Base-by-base conservation (phyloP, 176 grass and related monocot genomes). In the Leersia perrieri region DNA sequence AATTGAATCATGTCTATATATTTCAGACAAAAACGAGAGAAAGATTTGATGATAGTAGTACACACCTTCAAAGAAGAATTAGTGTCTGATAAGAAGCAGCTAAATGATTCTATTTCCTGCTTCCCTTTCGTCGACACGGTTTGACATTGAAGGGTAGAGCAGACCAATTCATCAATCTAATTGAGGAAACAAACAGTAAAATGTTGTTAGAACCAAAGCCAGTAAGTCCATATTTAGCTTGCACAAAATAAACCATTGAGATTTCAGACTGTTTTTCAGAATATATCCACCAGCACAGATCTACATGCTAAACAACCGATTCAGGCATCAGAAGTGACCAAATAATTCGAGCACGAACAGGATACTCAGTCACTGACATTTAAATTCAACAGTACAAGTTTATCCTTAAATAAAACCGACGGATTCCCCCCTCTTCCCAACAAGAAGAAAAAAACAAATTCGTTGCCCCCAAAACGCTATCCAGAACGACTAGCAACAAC, bases 41-140 rank as follows among this genome's bases (percentile, higher is more conserved):
- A 20, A 74, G n/a, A 79, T 66, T 25, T 25, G 7, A 79, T 70
- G 51, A 63, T 33, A 74, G 23, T 60, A 41, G 44, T 61, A 60
- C 63, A 76, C 30, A 98, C 95, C 88, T 93, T 98, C 61, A 95
- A 86, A 81, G 88, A 95, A 76, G 84, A 58, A 69, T 85, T 68
- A 38, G 91, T 89, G 42, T 92, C 84, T 16, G 88, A 88, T 51
- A 98, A 82, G 64, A 93, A 84, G 58, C 72, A 68, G 20, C 62
- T 82, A 30, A 99, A 99, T 44, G 84, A 88, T 79, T 93, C 92
- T 25, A 99, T 91, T 12, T 99, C 96, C 84, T 88, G 82, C 35
- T 75, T 70, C 55, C 72, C 93, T 80, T 76, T 88, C 72, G 69
- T 75, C 31, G 93, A 78, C 34, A 84, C n/a, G 66, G 62, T 72